These are phyloP conservation scores for Lactarius tabidus DNA, from an alignment of 768 basidiomycete species.

Conservation along the genomic window DNA sequence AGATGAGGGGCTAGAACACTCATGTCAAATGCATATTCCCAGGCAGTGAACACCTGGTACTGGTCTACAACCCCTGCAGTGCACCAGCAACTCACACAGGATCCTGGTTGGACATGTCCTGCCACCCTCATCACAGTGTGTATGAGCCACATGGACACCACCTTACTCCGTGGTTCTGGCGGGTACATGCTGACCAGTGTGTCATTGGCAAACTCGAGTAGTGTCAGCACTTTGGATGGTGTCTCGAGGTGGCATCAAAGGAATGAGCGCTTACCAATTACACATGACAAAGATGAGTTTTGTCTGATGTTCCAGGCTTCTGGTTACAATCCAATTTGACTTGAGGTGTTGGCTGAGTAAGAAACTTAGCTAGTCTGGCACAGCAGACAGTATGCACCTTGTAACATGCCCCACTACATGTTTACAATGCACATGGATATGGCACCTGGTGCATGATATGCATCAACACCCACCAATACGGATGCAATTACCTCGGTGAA, in stretches of 20 bases:
- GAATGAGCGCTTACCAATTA: too few species aligned
- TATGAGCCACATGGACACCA: constrained; percentile 60
- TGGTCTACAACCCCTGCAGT: constrained; percentile 63
- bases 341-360: too few species aligned
- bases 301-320: too few species aligned
- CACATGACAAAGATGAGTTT: too few species aligned
- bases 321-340: too few species aligned
- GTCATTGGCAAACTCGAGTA: constrained; percentile 59
- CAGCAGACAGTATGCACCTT: too few species aligned
- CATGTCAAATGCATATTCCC: constrained; percentile 59
- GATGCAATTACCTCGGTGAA: too few species aligned
- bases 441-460: too few species aligned
- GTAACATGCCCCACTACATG: too few species aligned
- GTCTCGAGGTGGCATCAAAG: constrained; percentile 53
- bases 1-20: constrained; percentile 27
- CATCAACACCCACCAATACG: too few species aligned
- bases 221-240: constrained; percentile 48
- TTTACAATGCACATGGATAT: too few species aligned
- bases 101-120: constrained; percentile 53
- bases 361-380: too few species aligned
- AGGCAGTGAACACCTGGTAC: constrained; percentile 42
- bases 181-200: constrained; percentile 63
- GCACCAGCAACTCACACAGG: constrained; percentile 43
- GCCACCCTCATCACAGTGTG: constrained; percentile 51
- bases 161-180: constrained; percentile 50